Evolutionary conservation across 2,329 filamentous ascomycete genomes (phyloP).

Genomic region (Ambrosiella xylebori): DNA sequence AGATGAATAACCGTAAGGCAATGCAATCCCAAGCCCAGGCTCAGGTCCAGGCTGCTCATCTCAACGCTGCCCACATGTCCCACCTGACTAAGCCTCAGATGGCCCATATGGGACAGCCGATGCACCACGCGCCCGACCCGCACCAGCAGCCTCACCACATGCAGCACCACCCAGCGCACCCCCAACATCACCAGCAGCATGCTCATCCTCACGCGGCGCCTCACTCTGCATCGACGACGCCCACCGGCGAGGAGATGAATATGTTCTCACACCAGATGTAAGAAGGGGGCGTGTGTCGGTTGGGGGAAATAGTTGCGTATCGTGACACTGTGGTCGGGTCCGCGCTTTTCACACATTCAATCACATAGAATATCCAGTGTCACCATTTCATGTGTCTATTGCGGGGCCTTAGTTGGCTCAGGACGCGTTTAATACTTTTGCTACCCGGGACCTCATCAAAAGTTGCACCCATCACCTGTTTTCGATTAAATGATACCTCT

Average conservation of each 20-base stretch:
- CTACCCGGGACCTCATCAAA: slow-evolving; percentile 6
- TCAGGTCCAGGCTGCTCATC: slow-evolving; percentile 18
- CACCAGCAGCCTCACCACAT: slow-evolving; percentile 33
- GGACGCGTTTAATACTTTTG: background rate
- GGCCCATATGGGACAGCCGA: slow-evolving; percentile 44
- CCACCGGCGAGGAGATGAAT: slow-evolving; percentile 66
- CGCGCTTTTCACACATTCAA: background rate
- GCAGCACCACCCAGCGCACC: slow-evolving; percentile 10
- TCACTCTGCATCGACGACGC: slow-evolving; percentile 11
- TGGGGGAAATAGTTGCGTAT: background rate
- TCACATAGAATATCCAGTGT: background rate
- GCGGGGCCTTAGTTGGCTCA: background rate
- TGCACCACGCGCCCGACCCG: slow-evolving; percentile 43
- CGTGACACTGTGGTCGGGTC: background rate
- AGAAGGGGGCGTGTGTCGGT: slow-evolving; percentile 23
- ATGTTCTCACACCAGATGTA: slow-evolving; percentile 86
- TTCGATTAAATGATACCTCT: slow-evolving; percentile 12
- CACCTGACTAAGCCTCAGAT: slow-evolving; percentile 51
- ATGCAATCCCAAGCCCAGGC: slow-evolving; percentile 42
- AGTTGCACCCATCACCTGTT: slow-evolving; percentile 15
- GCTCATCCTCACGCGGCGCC: slow-evolving; percentile 7
- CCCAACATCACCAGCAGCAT: slow-evolving; percentile 11
- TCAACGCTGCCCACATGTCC: slow-evolving; percentile 45
- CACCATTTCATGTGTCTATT: background rate
- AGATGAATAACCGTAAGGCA: slow-evolving; percentile 76